Evolutionary conservation across 2,329 filamentous ascomycete genomes (phyloP).

Genomic region (Pyricularia sp.): DNA sequence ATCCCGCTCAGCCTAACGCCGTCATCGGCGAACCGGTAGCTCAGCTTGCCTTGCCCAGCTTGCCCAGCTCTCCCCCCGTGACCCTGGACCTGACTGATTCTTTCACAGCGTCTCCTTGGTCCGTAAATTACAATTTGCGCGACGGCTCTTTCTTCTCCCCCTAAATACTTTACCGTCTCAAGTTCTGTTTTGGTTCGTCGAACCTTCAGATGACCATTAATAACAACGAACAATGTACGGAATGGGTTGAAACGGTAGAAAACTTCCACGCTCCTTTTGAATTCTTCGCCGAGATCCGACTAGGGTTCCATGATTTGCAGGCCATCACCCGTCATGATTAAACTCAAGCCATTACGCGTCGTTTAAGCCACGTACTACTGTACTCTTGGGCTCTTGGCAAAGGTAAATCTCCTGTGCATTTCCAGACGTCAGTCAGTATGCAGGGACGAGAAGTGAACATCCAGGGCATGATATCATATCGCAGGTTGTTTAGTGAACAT

Average conservation of each 20-base stretch:
- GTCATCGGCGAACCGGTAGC: too few species aligned
- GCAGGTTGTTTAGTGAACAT: background rate
- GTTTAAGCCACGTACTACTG: background rate
- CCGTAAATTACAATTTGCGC: too few species aligned
- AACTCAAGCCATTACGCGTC: background rate
- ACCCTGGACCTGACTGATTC: background rate
- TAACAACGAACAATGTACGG: background rate
- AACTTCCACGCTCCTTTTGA: background rate
- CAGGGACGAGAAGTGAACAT: background rate
- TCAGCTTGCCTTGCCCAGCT: too few species aligned
- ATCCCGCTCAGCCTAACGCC: too few species aligned
- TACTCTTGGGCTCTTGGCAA: background rate
- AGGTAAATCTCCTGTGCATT: background rate
- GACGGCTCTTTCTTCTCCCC: background rate
- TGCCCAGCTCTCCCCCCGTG: too few species aligned
- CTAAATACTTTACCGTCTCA: background rate
- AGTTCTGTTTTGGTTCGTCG: background rate
- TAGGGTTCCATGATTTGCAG: background rate
- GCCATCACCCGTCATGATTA: background rate
- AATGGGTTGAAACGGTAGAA: background rate
- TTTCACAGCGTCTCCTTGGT: background rate
- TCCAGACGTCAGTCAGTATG: background rate
- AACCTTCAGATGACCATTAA: background rate
- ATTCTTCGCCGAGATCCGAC: background rate
- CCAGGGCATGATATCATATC: background rate